Base-by-base conservation (phyloP, 2,329 filamentous ascomycete genomes). In the Stagonosporopsis tanaceti region DNA sequence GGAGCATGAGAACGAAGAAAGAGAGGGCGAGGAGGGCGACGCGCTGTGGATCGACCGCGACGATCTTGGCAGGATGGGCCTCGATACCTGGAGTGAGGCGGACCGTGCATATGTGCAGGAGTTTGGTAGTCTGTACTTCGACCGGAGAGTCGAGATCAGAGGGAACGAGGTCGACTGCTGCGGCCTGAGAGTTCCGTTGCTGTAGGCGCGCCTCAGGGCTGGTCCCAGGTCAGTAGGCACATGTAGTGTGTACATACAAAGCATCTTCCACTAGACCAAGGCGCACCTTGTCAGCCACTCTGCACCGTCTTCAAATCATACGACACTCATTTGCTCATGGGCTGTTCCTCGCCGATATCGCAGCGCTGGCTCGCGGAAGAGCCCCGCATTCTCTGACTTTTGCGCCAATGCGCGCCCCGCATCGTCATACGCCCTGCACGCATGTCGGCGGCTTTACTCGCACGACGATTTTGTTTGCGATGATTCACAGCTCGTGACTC, bases 81-180 rank as follows among this genome's bases (percentile, higher is more conserved):
- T 95, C 20, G 91, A 95, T 66, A 82, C 88, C 0, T 95, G 91
- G 90, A 93, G 89, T 70, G 80, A 83, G 30, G 80, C 80, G 15
- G 91, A 94, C 71, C 85, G 84, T n/a, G 80, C 80, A 2, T 94
- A 93, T 69, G 83, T 92, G 15, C 79, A 79, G 60, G 87, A 88
- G 52, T 79, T 90, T 47, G 79, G 85, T 41, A 81, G 76, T 60
- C 77, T 85, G 62, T 94, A 91, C 77, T 93, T 92, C 76, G 85
- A 81, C 28, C 80, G 88, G 15, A 75, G 81, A 44, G 87, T 87
- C 9, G 81, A 82, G 63, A 84, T 92, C 20, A 85, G 91, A 71
- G 85, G 86, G 34, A 87, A 87, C 69, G 85, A 85, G n/a, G 81
- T 93, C 2, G 87, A 91, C 69, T 85, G 91, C n/a, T 92, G 89